Conservation (phyloP, 371 early-diverging fungal genomes). For the Mortierella sp. region DNA sequence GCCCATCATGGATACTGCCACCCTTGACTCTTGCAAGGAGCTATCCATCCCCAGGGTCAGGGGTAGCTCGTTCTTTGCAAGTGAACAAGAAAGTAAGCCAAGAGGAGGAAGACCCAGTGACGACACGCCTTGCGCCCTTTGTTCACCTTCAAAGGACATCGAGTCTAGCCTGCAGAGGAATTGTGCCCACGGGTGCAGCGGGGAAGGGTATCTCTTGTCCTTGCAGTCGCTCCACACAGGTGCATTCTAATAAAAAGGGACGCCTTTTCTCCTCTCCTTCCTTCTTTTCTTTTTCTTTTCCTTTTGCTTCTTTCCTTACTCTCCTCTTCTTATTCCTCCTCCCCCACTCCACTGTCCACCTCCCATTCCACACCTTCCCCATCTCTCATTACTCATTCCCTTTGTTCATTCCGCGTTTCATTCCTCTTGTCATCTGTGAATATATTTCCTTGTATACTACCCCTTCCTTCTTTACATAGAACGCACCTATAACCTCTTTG, state of each 20-base stretch:
- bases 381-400: constrained; percentile 15
- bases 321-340: constrained; percentile 6
- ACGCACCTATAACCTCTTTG: background rate
- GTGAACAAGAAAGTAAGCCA: background rate
- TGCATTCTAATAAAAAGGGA: background rate
- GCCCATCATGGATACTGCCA: background rate
- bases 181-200: constrained; percentile 8
- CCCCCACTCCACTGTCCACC: background rate
- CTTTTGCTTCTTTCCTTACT: background rate
- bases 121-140: background rate
- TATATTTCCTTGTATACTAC: constrained; percentile 7
- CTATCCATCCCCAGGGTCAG: background rate
- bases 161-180: constrained; percentile 7
- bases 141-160: background rate
- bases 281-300: constrained; percentile 18
- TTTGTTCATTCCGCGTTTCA: constrained; percentile 15
- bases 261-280: constrained; percentile 5
- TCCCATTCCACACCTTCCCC: background rate
- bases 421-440: constrained; percentile 6
- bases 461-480: background rate
- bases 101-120: background rate
- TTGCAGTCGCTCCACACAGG: background rate
- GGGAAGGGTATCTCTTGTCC: background rate
- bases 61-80: background rate
- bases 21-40: background rate